Conservation (phyloP, 2,329 filamentous ascomycete genomes). For the Colletotrichum lini region DNA sequence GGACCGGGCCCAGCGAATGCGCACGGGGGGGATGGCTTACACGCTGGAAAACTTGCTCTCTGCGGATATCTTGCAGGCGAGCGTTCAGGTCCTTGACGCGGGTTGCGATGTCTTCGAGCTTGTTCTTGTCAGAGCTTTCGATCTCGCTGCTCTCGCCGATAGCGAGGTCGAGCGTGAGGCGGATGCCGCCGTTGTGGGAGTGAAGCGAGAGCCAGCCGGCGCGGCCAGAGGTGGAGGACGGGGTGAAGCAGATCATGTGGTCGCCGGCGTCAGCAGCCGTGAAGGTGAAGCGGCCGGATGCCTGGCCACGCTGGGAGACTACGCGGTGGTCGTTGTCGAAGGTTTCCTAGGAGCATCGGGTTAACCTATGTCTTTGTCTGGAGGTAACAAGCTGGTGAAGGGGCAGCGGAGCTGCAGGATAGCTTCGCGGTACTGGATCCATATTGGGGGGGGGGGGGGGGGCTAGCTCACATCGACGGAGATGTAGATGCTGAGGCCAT, state of each 20-base stretch:
- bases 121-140: conserved; percentile 92
- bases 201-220: conserved; percentile 80
- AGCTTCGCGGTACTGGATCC: conserved; percentile 3
- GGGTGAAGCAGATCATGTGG: conserved; percentile 95
- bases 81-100: conserved; percentile 92
- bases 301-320: conserved; percentile 84
- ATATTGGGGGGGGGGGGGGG: conserved; percentile 5
- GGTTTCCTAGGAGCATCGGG: conserved; percentile 73
- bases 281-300: conserved; percentile 92
- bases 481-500: conserved; percentile 86
- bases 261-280: conserved; percentile 94
- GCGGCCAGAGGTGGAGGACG: conserved; percentile 79
- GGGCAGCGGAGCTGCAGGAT: not conserved
- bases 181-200: conserved; percentile 81
- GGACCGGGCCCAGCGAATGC: not conserved
- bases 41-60: conserved; percentile 97
- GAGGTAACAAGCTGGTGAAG: conserved; percentile 1
- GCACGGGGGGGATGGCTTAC: conserved; percentile 63
- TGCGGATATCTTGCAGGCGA: conserved; percentile 86
- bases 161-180: conserved; percentile 88
- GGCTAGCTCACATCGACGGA: conserved; percentile 80
- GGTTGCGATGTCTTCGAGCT: conserved; percentile 90
- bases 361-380: conserved; percentile 32
- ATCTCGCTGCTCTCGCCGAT: conserved; percentile 96
- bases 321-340: conserved; percentile 99